Percentiles rank a stretch among this genome's conserved stretches.
These are phyloP conservation scores for Ogataea naganishii DNA, from an alignment of 805 yeast genomes.

Conservation along the genomic window DNA sequence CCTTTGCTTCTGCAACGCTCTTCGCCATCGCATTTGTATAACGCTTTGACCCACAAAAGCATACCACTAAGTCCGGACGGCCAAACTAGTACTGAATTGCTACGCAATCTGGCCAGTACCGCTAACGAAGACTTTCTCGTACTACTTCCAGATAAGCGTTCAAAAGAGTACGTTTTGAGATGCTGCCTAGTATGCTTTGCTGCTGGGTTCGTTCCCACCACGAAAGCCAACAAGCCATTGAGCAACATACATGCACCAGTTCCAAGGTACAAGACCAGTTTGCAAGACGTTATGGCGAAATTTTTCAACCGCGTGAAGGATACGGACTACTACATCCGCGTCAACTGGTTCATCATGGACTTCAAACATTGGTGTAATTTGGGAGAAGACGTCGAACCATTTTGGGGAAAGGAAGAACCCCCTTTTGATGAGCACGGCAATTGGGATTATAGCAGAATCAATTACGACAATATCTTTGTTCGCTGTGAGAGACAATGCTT, in stretches of 20 bases:
- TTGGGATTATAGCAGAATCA: conserved; percentile 20
- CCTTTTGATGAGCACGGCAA: conserved; percentile 20
- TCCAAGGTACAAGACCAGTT: conserved; percentile 45
- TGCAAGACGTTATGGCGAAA: conserved; percentile 48
- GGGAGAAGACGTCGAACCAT: conserved; percentile 22
- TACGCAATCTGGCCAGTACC: conserved; percentile 21
- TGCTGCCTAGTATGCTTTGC: conserved; percentile 49
- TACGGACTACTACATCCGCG: conserved; percentile 42
- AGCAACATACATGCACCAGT: conserved; percentile 55
- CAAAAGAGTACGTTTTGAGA: conserved; percentile 42
- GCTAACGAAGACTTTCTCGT: conserved; percentile 51
- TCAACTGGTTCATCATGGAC: conserved; percentile 44
- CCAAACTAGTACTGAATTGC: conserved; percentile 5
- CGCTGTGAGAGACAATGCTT: conserved; percentile 49
- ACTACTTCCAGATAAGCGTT: conserved; percentile 24
- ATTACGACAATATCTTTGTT: conserved; percentile 31
- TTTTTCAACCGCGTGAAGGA: conserved; percentile 45
- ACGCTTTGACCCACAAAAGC: neutral
- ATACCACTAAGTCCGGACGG: neutral
- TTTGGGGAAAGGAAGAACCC: conserved; percentile 7
- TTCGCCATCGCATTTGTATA: neutral
- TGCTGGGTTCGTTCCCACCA: conserved; percentile 52
- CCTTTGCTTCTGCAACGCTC: conserved; percentile 1
- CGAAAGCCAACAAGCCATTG: conserved; percentile 27
- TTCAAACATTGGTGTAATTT: conserved; percentile 26